A percentile compares a stretch with the other conserved stretches of the same genome.
phyloP scores from a whole-genome alignment of 441 rosid species.

The Croton setiger region DNA sequence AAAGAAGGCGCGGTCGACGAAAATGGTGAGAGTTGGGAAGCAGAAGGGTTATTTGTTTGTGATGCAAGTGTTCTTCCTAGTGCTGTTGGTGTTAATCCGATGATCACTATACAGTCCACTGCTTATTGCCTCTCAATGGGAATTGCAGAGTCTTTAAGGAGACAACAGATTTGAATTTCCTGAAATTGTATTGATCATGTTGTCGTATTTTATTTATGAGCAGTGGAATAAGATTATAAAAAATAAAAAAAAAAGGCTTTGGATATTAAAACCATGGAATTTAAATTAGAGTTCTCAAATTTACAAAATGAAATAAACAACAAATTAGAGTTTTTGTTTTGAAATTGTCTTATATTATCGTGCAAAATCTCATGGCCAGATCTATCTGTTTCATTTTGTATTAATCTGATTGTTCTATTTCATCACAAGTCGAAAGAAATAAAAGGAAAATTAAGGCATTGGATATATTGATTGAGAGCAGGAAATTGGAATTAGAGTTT shows the following conservation, averaged over 20 bases:
- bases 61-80: slow-evolving; percentile 78
- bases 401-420: no score
- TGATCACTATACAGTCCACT: slow-evolving; percentile 86
- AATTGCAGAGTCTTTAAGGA: slow-evolving; percentile 39
- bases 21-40: slow-evolving; percentile 95
- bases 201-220: no score
- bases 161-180: neutral
- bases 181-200: no score
- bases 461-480: slow-evolving; percentile 15
- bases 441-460: neutral
- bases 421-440: neutral
- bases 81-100: slow-evolving; percentile 92
- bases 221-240: no score
- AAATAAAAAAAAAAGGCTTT: no score
- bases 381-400: no score
- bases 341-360: no score
- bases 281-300: no score
- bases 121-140: slow-evolving; percentile 70
- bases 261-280: no score
- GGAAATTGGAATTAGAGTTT: slow-evolving; percentile 17
- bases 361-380: no score
- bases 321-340: no score
- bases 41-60: slow-evolving; percentile 77
- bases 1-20: slow-evolving; percentile 72
- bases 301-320: no score